Evolutionary conservation across 1,284 basidiomycete genomes (phyloP).

Genomic region (Marasmius fiardii): DNA sequence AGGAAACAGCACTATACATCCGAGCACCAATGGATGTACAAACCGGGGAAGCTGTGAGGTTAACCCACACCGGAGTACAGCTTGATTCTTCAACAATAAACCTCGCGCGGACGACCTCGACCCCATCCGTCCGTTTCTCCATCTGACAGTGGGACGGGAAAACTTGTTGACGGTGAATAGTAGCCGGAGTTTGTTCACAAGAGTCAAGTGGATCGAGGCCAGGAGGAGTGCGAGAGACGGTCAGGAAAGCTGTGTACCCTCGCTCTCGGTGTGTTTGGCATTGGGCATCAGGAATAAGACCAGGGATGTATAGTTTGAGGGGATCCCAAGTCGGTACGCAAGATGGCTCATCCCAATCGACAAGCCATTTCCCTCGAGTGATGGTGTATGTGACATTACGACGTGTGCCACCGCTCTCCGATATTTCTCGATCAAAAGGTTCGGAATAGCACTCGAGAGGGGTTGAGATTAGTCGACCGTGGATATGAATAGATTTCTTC

Average conservation of each 20-base stretch:
- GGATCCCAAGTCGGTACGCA: background rate
- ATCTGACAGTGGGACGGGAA: background rate
- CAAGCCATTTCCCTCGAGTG: constrained; percentile 18
- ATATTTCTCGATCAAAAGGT: background rate
- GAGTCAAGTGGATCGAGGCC: background rate
- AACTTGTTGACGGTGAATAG: background rate
- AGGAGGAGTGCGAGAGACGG: background rate
- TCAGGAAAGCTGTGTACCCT: background rate
- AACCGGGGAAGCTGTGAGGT: background rate
- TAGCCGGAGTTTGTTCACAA: background rate
- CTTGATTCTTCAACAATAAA: background rate
- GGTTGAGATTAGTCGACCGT: background rate
- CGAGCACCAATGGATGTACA: background rate
- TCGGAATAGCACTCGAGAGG: constrained; percentile 4
- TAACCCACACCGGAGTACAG: background rate
- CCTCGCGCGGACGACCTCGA: background rate
- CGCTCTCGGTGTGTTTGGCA: background rate
- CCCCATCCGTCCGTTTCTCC: background rate
- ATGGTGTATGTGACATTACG: background rate
- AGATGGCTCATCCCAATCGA: constrained; percentile 20
- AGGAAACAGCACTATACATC: background rate
- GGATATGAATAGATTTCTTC: background rate
- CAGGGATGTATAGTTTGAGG: background rate
- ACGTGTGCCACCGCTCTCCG: background rate
- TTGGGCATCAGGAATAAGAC: background rate